These are phyloP conservation scores for Scenedesmus sp. DNA, from an alignment of 163 green algal genomes.

Conservation along the genomic window DNA sequence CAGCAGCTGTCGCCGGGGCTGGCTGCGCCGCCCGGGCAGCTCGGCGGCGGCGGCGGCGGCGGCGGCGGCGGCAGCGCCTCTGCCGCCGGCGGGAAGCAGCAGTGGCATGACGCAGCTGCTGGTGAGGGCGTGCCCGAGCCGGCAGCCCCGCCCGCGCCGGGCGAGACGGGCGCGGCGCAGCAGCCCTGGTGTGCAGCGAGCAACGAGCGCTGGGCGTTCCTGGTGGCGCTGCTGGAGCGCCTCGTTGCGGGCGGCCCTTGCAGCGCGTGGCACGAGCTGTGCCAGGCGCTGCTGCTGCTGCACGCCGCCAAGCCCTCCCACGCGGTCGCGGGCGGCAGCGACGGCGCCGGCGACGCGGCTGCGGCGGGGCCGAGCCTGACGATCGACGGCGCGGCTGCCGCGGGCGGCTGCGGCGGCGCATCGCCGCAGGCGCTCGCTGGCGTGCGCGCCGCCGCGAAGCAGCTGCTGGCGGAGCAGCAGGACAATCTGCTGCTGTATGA, in stretches of 20 bases:
- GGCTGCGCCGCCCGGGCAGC: constrained; percentile 12
- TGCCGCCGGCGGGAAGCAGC: neutral
- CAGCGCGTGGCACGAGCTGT: constrained; percentile 15
- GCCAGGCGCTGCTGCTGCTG: constrained; percentile 35
- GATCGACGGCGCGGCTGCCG: neutral
- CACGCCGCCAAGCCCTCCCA: constrained; percentile 24
- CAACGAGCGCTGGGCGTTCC: constrained; percentile 20
- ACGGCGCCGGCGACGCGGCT: neutral
- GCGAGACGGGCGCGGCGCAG: too few species aligned
- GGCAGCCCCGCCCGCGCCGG: too few species aligned
- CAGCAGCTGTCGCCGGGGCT: constrained; percentile 23
- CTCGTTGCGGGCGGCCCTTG: constrained; percentile 6
- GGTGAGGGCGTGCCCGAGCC: too few species aligned
- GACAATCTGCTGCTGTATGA: constrained; percentile 39
- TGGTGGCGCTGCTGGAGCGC: neutral
- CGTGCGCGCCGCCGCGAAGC: constrained; percentile 32
- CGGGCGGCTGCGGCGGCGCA: constrained; percentile 16
- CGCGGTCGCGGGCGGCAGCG: neutral
- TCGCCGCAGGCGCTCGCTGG: neutral
- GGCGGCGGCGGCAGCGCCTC: neutral
- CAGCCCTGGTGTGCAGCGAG: constrained; percentile 18
- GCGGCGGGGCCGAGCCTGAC: neutral
- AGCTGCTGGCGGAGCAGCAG: constrained; percentile 16
- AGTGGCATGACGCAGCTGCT: constrained; percentile 12
- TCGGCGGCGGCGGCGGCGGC: neutral